Percentiles rank a stretch among this genome's conserved stretches.
Evolutionary conservation across 805 yeast genomes (phyloP).

Genomic region (Saccharomycopsis fibuligera): DNA sequence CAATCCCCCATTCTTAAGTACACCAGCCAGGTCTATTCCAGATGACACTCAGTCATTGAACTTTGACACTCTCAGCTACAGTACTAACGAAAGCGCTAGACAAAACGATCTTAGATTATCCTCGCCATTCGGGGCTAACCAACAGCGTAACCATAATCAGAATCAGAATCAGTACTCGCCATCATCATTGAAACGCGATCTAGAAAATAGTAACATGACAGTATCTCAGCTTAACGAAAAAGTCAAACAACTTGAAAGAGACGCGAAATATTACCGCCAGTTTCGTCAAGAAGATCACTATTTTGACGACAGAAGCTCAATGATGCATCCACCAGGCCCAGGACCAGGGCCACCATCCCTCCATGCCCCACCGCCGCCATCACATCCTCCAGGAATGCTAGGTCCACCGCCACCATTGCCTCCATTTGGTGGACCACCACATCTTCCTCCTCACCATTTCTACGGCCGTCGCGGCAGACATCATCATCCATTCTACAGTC

Average conservation of each 20-base stretch:
- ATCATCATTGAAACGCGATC: too few species aligned
- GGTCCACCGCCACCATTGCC: conserved; percentile 22
- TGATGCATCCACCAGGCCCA: too few species aligned
- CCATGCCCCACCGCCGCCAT: background rate
- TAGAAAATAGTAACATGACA: background rate
- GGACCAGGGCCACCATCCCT: background rate
- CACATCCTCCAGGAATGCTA: conserved; percentile 3
- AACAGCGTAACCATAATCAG: too few species aligned
- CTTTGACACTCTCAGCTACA: background rate
- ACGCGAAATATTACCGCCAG: background rate
- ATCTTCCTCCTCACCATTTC: conserved; percentile 20
- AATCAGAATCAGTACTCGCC: too few species aligned
- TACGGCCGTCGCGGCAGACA: conserved; percentile 6
- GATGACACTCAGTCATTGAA: background rate
- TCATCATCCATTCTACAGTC: conserved; percentile 11
- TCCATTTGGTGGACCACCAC: conserved; percentile 6
- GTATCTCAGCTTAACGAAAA: conserved; percentile 1
- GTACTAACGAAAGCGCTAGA: background rate
- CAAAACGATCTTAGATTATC: background rate
- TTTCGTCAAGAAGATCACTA: background rate
- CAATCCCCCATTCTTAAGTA: too few species aligned
- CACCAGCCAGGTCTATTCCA: too few species aligned
- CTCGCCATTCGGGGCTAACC: too few species aligned
- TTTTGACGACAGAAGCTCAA: background rate
- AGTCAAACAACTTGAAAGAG: background rate